Conservation (phyloP, 2,329 filamentous ascomycete genomes). For the Penicillium corylophilum region DNA sequence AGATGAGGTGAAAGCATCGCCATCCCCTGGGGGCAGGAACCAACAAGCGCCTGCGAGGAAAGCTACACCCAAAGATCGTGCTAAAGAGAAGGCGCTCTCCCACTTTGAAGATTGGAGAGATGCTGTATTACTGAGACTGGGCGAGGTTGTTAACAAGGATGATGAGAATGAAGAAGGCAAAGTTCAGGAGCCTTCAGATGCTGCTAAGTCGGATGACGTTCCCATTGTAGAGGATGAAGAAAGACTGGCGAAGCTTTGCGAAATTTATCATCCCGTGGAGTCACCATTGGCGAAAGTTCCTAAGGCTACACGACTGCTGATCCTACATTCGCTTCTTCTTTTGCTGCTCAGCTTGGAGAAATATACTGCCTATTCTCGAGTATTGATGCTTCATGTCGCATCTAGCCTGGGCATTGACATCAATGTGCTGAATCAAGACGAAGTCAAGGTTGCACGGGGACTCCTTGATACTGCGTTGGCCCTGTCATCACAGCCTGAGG, state of each 20-base stretch:
- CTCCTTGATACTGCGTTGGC: slow-evolving; percentile 73
- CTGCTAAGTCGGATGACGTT: slow-evolving; percentile 21
- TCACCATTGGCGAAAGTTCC: slow-evolving; percentile 53
- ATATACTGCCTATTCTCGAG: slow-evolving; percentile 71
- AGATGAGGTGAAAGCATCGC: not conserved
- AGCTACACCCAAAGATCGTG: slow-evolving; percentile 46
- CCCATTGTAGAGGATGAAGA: slow-evolving; percentile 25
- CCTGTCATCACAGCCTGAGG: slow-evolving; percentile 75
- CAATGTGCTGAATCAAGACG: slow-evolving; percentile 65
- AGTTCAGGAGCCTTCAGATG: slow-evolving; percentile 19
- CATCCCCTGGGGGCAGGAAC: not conserved
- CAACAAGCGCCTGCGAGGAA: slow-evolving; percentile 13
- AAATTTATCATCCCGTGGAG: slow-evolving; percentile 58
- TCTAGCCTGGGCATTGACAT: slow-evolving; percentile 69
- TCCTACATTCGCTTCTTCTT: slow-evolving; percentile 71
- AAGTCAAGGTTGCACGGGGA: slow-evolving; percentile 71
- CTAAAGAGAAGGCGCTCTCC: slow-evolving; percentile 59
- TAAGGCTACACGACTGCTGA: slow-evolving; percentile 54
- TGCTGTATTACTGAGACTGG: slow-evolving; percentile 66
- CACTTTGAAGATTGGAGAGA: slow-evolving; percentile 82
- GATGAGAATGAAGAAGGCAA: slow-evolving; percentile 41
- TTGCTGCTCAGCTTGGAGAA: slow-evolving; percentile 73
- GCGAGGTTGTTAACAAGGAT: slow-evolving; percentile 62
- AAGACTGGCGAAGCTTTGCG: slow-evolving; percentile 28
- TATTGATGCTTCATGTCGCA: slow-evolving; percentile 68